Evolutionary conservation across 1,139 yeast genomes (phyloP).

Genomic region (Spencermartinsiella ligniputridi): DNA sequence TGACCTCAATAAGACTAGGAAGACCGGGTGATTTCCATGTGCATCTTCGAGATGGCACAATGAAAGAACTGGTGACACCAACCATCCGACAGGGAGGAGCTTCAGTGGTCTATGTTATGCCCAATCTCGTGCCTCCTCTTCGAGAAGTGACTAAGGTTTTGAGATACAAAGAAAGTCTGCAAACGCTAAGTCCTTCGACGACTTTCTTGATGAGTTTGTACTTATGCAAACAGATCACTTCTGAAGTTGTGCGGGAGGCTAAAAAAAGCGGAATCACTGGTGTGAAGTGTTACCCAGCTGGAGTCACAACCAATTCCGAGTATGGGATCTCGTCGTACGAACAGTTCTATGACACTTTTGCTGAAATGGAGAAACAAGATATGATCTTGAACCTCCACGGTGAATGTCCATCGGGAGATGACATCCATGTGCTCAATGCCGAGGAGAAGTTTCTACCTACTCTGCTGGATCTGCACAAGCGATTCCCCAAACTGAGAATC

Average conservation of each 20-base stretch:
- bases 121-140: constrained; percentile 89
- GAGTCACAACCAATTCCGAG: constrained; percentile 96
- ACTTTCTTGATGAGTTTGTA: constrained; percentile 90
- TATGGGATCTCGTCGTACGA: constrained; percentile 87
- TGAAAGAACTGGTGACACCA: constrained; percentile 91
- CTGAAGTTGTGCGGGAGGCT: constrained; percentile 76
- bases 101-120: constrained; percentile 92
- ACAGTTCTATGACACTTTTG: constrained; percentile 80
- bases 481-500: constrained; percentile 83
- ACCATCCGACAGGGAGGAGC: constrained; percentile 87
- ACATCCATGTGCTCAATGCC: constrained; percentile 86
- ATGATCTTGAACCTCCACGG: constrained; percentile 89
- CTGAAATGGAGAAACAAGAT: constrained; percentile 75
- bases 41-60: constrained; percentile 85
- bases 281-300: constrained; percentile 96
- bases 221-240: constrained; percentile 71
- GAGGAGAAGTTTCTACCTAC: constrained; percentile 95
- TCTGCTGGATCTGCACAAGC: constrained; percentile 64
- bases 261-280: constrained; percentile 67
- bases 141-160: constrained; percentile 73
- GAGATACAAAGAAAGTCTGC: constrained; percentile 61
- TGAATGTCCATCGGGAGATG: constrained; percentile 69
- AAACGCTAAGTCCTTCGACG: constrained; percentile 72
- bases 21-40: constrained; percentile 94
- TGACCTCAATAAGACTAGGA: constrained; percentile 44